These are phyloP conservation scores for Epichloe amarillans DNA, from an alignment of 2,329 filamentous ascomycete genomes.

Conservation along the genomic window DNA sequence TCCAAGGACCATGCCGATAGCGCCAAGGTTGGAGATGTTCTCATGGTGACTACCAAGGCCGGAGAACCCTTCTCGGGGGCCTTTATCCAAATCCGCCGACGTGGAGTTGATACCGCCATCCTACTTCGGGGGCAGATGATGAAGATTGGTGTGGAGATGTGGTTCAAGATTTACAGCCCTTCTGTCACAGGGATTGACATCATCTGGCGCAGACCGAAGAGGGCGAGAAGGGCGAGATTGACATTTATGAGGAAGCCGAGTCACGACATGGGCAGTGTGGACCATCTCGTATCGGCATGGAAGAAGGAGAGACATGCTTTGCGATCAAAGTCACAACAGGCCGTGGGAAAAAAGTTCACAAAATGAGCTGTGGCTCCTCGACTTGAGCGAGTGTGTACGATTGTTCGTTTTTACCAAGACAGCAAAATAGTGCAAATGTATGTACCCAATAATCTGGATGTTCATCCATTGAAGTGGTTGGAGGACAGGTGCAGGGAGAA, in stretches of 20 bases:
- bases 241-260: conserved; percentile 83
- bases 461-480: too few species aligned
- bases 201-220: conserved; percentile 73
- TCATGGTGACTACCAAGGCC: conserved; percentile 69
- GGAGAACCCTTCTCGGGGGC: conserved; percentile 80
- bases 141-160: conserved; percentile 87
- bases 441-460: background rate
- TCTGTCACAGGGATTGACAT: conserved; percentile 86
- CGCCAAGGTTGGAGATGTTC: conserved; percentile 75
- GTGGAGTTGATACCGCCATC: conserved; percentile 82
- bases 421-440: background rate
- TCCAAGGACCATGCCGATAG: conserved; percentile 62
- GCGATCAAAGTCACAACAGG: conserved; percentile 20
- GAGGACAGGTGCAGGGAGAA: too few species aligned
- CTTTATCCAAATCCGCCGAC: conserved; percentile 71
- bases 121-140: conserved; percentile 77
- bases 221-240: conserved; percentile 73
- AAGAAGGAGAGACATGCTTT: conserved; percentile 31
- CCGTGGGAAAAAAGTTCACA: conserved; percentile 12
- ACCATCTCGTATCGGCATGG: conserved; percentile 54
- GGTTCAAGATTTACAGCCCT: conserved; percentile 89
- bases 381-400: conserved; percentile 15
- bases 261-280: conserved; percentile 78
- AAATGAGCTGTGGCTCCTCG: conserved; percentile 7
- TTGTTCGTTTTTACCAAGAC: conserved; percentile 10